Evolutionary conservation across 176 grass and related monocot genomes (phyloP), one percentile per base, ranked within the genome.

Genomic region (Tillandsia leiboldiana): DNA sequence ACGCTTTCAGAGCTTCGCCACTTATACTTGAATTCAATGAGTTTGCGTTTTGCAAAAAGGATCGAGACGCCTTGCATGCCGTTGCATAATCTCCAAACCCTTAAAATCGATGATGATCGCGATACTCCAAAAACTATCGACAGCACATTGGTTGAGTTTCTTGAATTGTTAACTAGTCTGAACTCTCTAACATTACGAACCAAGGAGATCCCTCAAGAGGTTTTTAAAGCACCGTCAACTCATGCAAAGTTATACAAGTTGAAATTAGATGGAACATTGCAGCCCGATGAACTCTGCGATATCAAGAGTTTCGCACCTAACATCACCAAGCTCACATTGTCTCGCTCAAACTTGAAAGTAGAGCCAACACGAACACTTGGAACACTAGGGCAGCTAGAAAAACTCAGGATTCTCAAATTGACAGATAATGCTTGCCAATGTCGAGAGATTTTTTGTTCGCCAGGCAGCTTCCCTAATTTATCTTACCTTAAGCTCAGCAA

Each of bases 331-430:
- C 51, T 73, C n/a, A 58, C 49, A 58, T 57, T 73, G 15, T 11
- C 33, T 26, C 1, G 26, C 1, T 58, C 71, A 9, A 58, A 15
- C 2, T 63, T 63, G 23, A n/a, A 74, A 24, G 9, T 7, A 26
- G 71, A 74, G 9, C 53, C 53, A 1, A 74, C 63, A 22, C 53
- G 12, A 48, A n/a, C 10, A 29, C 26, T 74, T 48, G 71, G 12
- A 48, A 33, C 10, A 29, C 26, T 74, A 59, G 71, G 49, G 54
- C 42, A 17, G 22, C 26, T 74, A 10, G 1, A 14, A 17, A 48
- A 13, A 23, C 71, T 74, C 5, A 74, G 62, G 47, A 47, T 33
- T 9, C 53, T 74, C 8, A 17, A 48, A 11, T 18, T 74, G 11
- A 8, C 8, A n/a, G 54, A 63, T 0, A 2, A 28, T 26, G 24